Base-by-base conservation (phyloP, 495 filamentous ascomycete species). In the Ramalina intermedia region DNA sequence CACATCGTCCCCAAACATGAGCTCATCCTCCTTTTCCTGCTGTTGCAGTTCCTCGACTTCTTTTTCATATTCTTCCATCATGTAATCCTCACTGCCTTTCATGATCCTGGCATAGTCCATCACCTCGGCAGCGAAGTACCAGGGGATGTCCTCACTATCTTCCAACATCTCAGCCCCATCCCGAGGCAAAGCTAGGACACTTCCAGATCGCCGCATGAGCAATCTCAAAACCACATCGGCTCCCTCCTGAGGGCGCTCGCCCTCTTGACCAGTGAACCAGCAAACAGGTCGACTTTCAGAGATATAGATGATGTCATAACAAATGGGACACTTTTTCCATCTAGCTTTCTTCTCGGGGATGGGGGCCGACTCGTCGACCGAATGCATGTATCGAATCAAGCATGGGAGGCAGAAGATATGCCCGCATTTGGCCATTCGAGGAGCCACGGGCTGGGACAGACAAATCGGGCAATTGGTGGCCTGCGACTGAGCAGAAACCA, bases 321-420 rank as follows among this genome's bases (percentile, higher is more conserved):
- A 98, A 33, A 98, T 94, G 6, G 91, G 93, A 57, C 91, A 98
- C 60, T 94, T 94, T 67, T 93, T 88, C 75, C 83, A 95, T 46
- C 87, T 74, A 43, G 85, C 75, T 62, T 74, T 82, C 62, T 82
- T 87, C 50, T 84, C 79, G 9, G 72, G 74, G 2, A 71, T 51
- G 5, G 69, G 70, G 16, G 77, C 72, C 1, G 76, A 75, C 23
- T 79, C 82, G 35, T 87, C 84, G 1, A 70, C 76, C 6, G 87
- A 82, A 56, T 93, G 86, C 90, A 98, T 96, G 60, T 93, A 98
- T 38, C 91, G 83, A 47, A 96, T 82, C 35, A 96, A 68, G 63
- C 91, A 98, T 12, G 91, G 84, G 38, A 96, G 70, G 63, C 91
- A 98, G 60, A 96, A 96, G 23, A 98, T 95, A 61, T 98, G 91